Percentiles rank a stretch among this genome's conserved stretches.
Evolutionary conservation across 306 rosid species (phyloP).

Genomic region (Argentina anserina): DNA sequence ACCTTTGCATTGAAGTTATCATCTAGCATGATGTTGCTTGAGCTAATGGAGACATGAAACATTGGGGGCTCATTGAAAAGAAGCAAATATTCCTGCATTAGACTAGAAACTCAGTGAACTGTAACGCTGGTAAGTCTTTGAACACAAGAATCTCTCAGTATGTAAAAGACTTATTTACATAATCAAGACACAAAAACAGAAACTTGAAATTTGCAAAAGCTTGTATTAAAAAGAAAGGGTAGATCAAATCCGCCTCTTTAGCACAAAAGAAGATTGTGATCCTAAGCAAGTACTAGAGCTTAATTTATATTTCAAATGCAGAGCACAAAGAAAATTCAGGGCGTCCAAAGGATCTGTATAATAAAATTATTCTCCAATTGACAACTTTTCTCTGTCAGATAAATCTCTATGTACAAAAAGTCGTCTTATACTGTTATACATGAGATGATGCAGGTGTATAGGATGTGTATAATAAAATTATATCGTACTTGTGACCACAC

Average conservation of each 20-base stretch:
- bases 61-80: constrained; percentile 76
- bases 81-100: constrained; percentile 78
- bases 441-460: not conserved
- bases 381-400: not conserved
- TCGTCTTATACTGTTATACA: not conserved
- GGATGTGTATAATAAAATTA: not conserved
- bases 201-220: not conserved
- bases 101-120: constrained; percentile 7
- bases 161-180: not conserved
- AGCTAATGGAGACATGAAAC: constrained; percentile 69
- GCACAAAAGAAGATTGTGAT: not conserved
- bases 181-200: not conserved
- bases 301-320: not conserved
- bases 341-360: no score
- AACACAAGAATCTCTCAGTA: not conserved
- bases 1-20: constrained; percentile 82
- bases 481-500: not conserved
- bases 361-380: no score
- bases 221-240: constrained; percentile 5
- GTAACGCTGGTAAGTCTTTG: constrained; percentile 4
- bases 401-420: not conserved
- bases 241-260: not conserved
- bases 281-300: not conserved
- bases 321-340: not conserved
- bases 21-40: constrained; percentile 81